Base-by-base conservation (phyloP, 2,329 filamentous ascomycete genomes). In the Hirsutella thompsonii region DNA sequence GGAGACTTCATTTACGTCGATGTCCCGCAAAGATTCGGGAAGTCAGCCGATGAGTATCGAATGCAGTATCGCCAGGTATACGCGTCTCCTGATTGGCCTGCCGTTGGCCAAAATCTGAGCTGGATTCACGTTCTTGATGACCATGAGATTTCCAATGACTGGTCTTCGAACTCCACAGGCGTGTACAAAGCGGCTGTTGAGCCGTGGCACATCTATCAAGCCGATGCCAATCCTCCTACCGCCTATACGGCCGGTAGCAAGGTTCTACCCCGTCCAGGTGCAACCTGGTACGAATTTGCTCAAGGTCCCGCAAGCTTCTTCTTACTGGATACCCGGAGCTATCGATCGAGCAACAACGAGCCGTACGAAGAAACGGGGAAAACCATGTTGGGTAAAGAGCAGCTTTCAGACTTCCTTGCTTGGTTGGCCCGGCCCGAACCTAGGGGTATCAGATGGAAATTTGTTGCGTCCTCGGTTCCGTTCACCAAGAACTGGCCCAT, bases 91-190 rank as follows among this genome's bases (percentile, higher is more conserved):
- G 90, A 94, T 48, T 98, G 92, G 92, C 69, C 75, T 1, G 66
- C 77, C 1, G 79, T 84, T 10, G 78, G 78, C 1, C 71, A 82
- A 49, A 80, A 87, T 42, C 67, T 96, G n/a, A 93, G 89, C 52
- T 98, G 92, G 92, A 86, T 96, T 36, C 92, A 98, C 55, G 89
- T 94, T 2, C 74, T 95, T 6, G 92, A 98, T 55, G 92, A 98
- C 57, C 92, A 98, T 54, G 92, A 98, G 57, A 95, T 98, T 46
- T 75, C 76, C 5, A 96, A 98, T 52, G 92, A 96, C 62, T 96
- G 42, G 43, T 44, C 82, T 44, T 70, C 74, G 16, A 92, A 90
- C 56, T 81, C 76, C 13, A 88, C 85, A 0, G 84, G 85, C 5
- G 74, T 94, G 0, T 95, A 90, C 55, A 61, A 72, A 3, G 76